Conservation (phyloP, 169 alveolate species). For the Cryptosporidium viatorum region DNA sequence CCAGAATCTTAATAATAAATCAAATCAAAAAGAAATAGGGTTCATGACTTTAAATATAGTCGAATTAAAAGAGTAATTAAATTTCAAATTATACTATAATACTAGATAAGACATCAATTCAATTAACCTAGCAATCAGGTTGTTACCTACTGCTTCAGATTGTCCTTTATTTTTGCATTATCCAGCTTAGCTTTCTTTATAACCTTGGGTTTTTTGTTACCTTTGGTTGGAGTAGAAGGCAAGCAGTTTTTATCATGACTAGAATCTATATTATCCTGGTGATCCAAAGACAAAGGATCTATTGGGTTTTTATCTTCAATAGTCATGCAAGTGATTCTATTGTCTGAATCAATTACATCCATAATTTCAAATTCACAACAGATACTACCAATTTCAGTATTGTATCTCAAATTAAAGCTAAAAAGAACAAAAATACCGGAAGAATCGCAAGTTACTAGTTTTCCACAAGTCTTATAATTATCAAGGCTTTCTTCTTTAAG, state of each 20-base stretch:
- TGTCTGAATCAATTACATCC: slow-evolving; percentile 11
- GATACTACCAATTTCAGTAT: background rate
- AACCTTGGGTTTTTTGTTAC: background rate
- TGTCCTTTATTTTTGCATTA: background rate
- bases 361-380: background rate
- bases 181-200: background rate
- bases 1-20: too few species aligned
- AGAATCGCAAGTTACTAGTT: slow-evolving; percentile 36
- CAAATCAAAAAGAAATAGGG: too few species aligned
- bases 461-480: background rate
- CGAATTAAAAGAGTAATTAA: too few species aligned
- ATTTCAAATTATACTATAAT: background rate
- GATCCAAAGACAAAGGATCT: background rate
- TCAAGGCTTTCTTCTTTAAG: background rate
- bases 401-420: background rate
- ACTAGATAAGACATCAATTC: background rate
- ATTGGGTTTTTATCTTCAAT: slow-evolving; percentile 1
- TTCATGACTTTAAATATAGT: too few species aligned
- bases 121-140: background rate
- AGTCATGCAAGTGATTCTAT: slow-evolving; percentile 38
- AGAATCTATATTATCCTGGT: background rate
- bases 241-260: background rate
- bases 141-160: background rate
- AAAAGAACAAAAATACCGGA: slow-evolving; percentile 39
- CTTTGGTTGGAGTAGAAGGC: background rate